Evolutionary conservation across 1,284 basidiomycete genomes (phyloP).

Genomic region (Pascua guehoae): DNA sequence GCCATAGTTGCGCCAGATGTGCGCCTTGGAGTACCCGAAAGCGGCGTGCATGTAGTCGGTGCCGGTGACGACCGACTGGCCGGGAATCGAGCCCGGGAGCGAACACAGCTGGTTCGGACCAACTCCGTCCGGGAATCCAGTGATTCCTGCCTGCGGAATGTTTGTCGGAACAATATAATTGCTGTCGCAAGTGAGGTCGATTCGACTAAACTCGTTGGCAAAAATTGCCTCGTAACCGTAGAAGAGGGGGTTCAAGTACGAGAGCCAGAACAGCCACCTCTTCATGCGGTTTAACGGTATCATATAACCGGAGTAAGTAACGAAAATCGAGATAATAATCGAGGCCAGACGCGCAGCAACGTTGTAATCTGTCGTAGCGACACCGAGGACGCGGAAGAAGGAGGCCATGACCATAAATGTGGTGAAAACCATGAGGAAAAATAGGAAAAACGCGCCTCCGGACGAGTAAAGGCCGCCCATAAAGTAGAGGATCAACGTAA

Average conservation of each 20-base stretch:
- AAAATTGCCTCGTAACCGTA: constrained; percentile 72
- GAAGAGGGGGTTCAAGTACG: constrained; percentile 53
- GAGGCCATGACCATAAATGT: constrained; percentile 52
- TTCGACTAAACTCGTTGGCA: constrained; percentile 76
- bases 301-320: constrained; percentile 45
- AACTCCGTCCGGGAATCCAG: constrained; percentile 58
- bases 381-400: constrained; percentile 51
- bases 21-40: constrained; percentile 38
- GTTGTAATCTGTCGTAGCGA: constrained; percentile 51
- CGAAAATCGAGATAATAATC: constrained; percentile 52
- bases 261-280: constrained; percentile 81
- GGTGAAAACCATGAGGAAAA: constrained; percentile 38
- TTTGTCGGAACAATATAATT: constrained; percentile 68
- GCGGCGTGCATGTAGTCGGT: constrained; percentile 47
- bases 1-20: constrained; percentile 50
- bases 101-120: constrained; percentile 50
- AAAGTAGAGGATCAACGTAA: constrained; percentile 52
- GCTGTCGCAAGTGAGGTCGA: constrained; percentile 65
- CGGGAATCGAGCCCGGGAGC: constrained; percentile 39
- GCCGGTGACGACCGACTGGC: constrained; percentile 39
- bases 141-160: constrained; percentile 54
- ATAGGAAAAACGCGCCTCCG: constrained; percentile 53
- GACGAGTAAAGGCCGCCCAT: constrained; percentile 48
- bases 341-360: constrained; percentile 54
- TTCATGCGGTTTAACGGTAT: constrained; percentile 67